These are phyloP conservation scores for Perkinsus marinus DNA, from an alignment of 169 alveolate species.

Conservation along the genomic window DNA sequence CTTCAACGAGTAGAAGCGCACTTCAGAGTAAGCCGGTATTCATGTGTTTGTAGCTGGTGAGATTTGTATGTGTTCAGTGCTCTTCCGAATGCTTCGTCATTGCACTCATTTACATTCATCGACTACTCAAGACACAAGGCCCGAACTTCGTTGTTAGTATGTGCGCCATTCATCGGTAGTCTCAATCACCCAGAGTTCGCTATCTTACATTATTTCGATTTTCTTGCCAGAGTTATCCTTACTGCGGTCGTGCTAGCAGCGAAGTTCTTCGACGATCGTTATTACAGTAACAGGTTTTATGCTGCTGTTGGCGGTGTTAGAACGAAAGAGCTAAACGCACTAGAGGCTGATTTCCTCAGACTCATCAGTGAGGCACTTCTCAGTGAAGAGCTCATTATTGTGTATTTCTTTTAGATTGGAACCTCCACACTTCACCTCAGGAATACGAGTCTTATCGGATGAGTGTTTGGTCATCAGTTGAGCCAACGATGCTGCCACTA, in stretches of 20 bases:
- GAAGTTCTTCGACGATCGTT: slow-evolving; percentile 78
- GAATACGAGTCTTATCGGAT: neutral
- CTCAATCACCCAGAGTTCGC: neutral
- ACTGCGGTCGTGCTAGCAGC: slow-evolving; percentile 75
- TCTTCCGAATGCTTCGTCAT: slow-evolving; percentile 66
- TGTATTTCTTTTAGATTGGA: neutral
- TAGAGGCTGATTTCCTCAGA: slow-evolving; percentile 68
- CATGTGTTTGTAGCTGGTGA: neutral
- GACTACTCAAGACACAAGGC: slow-evolving; percentile 43
- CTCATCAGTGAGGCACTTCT: no score
- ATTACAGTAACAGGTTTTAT: slow-evolving; percentile 66
- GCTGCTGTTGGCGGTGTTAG: slow-evolving; percentile 85
- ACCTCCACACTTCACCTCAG: neutral
- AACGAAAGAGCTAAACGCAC: slow-evolving; percentile 63
- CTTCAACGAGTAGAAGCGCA: neutral
- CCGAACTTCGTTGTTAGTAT: slow-evolving; percentile 45
- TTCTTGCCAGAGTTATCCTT: slow-evolving; percentile 61
- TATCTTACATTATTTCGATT: slow-evolving; percentile 22
- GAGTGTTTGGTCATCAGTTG: neutral
- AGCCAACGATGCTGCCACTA: neutral
- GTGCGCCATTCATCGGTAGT: slow-evolving; percentile 31
- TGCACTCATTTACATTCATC: slow-evolving; percentile 54
- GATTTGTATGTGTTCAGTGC: no score
- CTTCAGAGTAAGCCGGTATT: neutral
- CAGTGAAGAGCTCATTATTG: no score